A percentile compares a stretch with the other conserved stretches of the same genome.
Conservation (phyloP, 2,329 filamentous ascomycete genomes). For the Hymenoscyphus infarciens region DNA sequence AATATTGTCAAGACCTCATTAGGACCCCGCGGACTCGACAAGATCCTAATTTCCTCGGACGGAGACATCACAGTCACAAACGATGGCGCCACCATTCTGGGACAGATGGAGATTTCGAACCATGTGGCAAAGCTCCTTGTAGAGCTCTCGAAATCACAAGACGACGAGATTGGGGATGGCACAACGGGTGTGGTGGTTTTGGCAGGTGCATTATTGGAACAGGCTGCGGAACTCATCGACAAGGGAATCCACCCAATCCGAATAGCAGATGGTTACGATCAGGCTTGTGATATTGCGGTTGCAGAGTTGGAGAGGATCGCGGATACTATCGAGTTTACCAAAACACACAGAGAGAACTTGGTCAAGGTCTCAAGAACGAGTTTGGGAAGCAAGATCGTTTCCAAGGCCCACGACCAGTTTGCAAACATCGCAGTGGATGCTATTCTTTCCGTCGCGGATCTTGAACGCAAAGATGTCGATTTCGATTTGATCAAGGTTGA, state of each 20-base stretch:
- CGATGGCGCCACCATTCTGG: conserved; percentile 94
- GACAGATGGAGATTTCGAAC: conserved; percentile 98
- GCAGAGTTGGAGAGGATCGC: conserved; percentile 89
- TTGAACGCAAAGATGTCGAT: conserved; percentile 95
- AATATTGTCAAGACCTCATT: conserved; percentile 97
- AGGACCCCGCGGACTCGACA: conserved; percentile 93
- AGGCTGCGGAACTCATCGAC: conserved; percentile 96
- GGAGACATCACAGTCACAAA: conserved; percentile 99
- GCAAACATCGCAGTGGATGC: conserved; percentile 96
- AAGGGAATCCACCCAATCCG: conserved; percentile 99
- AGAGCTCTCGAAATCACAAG: conserved; percentile 96
- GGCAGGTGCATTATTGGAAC: conserved; percentile 89
- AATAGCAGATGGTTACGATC: conserved; percentile 97
- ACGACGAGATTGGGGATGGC: conserved; percentile 97
- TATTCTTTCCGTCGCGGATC: conserved; percentile 90
- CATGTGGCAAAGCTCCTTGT: conserved; percentile 96
- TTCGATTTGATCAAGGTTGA: conserved; percentile 99
- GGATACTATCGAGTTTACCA: conserved; percentile 83
- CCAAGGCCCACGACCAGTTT: conserved; percentile 97
- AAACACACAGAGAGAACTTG: conserved; percentile 76
- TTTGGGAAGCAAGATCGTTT: conserved; percentile 97
- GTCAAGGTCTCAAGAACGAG: conserved; percentile 94
- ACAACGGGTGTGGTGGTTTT: conserved; percentile 97
- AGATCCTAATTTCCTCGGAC: conserved; percentile 97
- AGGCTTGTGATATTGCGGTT: conserved; percentile 95